These are phyloP conservation scores for Taphrina deformans DNA, from an alignment of 1,139 yeast genomes.

Conservation along the genomic window DNA sequence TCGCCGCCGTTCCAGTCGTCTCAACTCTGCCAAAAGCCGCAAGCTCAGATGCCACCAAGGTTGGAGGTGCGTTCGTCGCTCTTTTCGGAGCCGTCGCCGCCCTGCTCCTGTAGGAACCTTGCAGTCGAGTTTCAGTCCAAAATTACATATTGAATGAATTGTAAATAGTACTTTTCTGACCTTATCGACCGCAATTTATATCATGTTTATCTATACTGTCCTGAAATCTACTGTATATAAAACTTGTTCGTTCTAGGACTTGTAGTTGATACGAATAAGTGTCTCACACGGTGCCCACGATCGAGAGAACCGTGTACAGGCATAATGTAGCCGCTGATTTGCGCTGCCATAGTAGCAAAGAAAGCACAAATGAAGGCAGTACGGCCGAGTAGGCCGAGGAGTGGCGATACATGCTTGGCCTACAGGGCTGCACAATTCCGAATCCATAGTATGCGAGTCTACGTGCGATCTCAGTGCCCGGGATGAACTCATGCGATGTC, in stretches of 20 bases:
- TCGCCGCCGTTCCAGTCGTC: neutral
- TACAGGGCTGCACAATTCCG: too few species aligned
- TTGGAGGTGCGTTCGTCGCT: conserved; percentile 27
- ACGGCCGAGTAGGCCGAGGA: too few species aligned
- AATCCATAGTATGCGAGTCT: too few species aligned
- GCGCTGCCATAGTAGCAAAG: too few species aligned
- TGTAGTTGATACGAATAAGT: neutral
- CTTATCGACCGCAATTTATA: neutral
- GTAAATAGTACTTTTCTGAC: conserved; percentile 1
- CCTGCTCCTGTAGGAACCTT: conserved; percentile 11
- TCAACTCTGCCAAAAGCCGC: conserved; percentile 8
- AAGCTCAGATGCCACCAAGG: conserved; percentile 7
- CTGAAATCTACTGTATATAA: neutral
- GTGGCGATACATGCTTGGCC: too few species aligned
- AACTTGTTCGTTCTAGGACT: neutral
- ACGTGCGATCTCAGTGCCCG: too few species aligned
- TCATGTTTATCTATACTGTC: neutral
- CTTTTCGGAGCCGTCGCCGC: conserved; percentile 22
- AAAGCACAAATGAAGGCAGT: too few species aligned
- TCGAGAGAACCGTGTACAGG: neutral
- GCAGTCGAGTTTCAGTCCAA: neutral
- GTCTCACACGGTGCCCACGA: neutral
- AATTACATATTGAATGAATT: neutral
- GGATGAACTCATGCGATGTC: too few species aligned
- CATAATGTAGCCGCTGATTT: too few species aligned